phyloP scores from a whole-genome alignment of 192 early-diverging fungal species.

The Oehlia diaphana region DNA sequence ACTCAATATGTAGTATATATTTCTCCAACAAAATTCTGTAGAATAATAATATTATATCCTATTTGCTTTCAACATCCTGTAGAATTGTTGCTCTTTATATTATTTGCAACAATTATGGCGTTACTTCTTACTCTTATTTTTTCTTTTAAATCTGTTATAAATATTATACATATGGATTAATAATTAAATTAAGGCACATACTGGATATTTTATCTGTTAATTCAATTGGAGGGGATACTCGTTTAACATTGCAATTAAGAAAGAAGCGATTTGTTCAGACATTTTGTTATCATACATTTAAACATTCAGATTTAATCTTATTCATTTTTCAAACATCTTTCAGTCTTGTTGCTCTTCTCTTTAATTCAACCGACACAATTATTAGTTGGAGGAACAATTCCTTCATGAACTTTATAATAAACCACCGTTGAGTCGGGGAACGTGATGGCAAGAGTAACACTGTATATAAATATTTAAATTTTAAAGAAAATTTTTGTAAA shows the following conservation, averaged over 20 bases:
- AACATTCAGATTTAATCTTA: background rate
- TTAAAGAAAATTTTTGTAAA: background rate
- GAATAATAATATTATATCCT: too few relatives aligned
- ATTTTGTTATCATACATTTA: background rate
- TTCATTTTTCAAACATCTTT: background rate
- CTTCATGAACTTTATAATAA: slow-evolving; percentile 31
- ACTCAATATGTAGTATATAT: background rate
- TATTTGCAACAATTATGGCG: background rate
- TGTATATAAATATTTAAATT: slow-evolving; percentile 2
- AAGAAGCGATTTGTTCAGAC: background rate
- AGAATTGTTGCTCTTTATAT: background rate
- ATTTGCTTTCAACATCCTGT: background rate
- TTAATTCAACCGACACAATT: background rate
- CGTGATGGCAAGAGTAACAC: slow-evolving; percentile 26
- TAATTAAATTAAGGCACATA: background rate
- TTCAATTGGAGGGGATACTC: background rate
- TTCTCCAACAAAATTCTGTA: background rate
- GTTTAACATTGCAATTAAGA: background rate
- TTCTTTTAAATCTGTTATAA: background rate
- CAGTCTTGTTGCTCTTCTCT: background rate
- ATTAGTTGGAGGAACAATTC: slow-evolving; percentile 10
- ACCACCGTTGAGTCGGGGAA: slow-evolving; percentile 28
- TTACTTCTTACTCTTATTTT: background rate
- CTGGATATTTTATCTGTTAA: background rate
- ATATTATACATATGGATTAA: background rate